Evolutionary conservation across 768 basidiomycete species (phyloP), one percentile per base, ranked within the genome.

Genomic region (Austroboletus eburneus): DNA sequence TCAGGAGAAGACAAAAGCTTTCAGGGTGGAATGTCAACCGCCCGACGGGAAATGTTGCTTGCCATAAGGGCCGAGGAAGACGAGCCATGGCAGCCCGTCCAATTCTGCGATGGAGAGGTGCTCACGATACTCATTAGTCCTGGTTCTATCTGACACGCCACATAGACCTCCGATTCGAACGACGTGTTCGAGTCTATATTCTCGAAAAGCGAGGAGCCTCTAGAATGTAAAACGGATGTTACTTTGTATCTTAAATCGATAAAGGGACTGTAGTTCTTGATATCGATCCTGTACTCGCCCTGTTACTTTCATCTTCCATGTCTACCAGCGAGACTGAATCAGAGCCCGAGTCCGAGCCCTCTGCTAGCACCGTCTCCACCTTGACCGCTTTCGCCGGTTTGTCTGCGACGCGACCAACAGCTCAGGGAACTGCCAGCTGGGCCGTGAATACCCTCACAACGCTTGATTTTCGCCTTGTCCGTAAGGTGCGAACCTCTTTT

Each of bases 31-130:
- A 65, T 91, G 43, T 87, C 89, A 37, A 63, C 75, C 6, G 79
- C 80, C 9, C 74, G 89, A 41, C 75, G 87, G 57, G 89, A 92
- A 54, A 88, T 92, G 77, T 64, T 92, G 20, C 73, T 77, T 39
- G 70, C 76, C n/a, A 80, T 90, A 32, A 77, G 86, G 23, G 69
- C 70, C 3, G 89, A 91, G 59, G 85, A 89, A 57, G 88, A 90
- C 43, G 89, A 89, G 58, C 67, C 66, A 43, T 92, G 89, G 89
- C 69, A 81, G 56, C 71, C 79, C 38, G 69, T 88, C 20, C 73
- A 81, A 40, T 90, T 82, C 61, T 80, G 71, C 56, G 81, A 81
- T 54, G 73, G 72, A 32, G 75, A 79, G 68, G 89, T 91, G 51
- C 46, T 78, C 63, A 22, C 5, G 22, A 30, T 43, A 1, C 44